A percentile compares a stretch with the other conserved stretches of the same genome.
Conservation (phyloP, 2,329 filamentous ascomycete genomes). For the Chalara sp. region DNA sequence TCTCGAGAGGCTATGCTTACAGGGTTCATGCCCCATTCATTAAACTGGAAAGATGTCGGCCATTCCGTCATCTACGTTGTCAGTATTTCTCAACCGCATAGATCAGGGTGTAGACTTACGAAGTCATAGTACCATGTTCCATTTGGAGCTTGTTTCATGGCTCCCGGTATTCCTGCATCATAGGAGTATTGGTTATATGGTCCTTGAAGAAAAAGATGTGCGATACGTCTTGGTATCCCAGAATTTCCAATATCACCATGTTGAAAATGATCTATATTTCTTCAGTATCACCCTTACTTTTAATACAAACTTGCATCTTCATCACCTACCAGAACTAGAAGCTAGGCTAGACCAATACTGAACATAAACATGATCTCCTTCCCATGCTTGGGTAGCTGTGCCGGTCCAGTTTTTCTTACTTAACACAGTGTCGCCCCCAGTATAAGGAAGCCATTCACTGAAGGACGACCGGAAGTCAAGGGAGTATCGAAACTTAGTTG, state of each 20-base stretch:
- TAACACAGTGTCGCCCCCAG: slow-evolving; percentile 42
- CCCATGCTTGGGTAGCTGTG: slow-evolving; percentile 50
- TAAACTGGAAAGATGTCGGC: slow-evolving; percentile 54
- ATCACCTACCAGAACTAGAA: slow-evolving; percentile 39
- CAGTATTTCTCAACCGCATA: no score
- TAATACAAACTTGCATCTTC: no score
- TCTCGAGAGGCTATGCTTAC: no score
- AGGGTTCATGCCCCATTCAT: slow-evolving; percentile 60
- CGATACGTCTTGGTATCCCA: slow-evolving; percentile 42
- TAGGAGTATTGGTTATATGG: slow-evolving; percentile 58
- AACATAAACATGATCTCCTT: slow-evolving; percentile 53
- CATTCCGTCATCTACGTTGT: slow-evolving; percentile 37
- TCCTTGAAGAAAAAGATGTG: slow-evolving; percentile 57
- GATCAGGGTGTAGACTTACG: slow-evolving; percentile 32
- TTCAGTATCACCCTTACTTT: no score
- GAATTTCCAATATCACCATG: slow-evolving; percentile 45
- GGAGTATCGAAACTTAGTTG: slow-evolving; percentile 55
- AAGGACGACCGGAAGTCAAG: slow-evolving; percentile 54
- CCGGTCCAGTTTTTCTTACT: slow-evolving; percentile 47
- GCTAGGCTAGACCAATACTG: slow-evolving; percentile 56
- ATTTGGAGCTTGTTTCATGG: slow-evolving; percentile 40
- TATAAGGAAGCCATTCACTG: slow-evolving; percentile 51
- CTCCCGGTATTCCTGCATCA: slow-evolving; percentile 50
- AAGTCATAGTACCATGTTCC: slow-evolving; percentile 50
- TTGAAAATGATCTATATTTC: slow-evolving; percentile 41